Conservation (phyloP, 331 rosid species). For the Phaseolus coccineus region DNA sequence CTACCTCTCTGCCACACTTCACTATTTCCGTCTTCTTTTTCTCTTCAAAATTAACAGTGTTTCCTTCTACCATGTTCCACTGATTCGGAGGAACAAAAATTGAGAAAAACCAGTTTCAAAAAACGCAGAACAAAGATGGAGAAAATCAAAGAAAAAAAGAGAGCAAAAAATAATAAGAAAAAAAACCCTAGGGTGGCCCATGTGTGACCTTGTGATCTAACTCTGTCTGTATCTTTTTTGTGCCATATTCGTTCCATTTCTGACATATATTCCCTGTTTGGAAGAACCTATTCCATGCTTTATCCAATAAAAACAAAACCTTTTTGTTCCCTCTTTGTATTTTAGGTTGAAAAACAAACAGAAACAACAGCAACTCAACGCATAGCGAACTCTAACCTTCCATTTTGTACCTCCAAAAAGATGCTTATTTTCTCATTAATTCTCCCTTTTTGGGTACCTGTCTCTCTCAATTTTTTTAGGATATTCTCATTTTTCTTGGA, state of each 20-base stretch:
- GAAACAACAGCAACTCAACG: slow-evolving; percentile 22
- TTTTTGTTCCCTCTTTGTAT: slow-evolving; percentile 28
- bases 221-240: slow-evolving; percentile 40
- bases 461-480: neutral
- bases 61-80: neutral
- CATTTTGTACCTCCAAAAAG: slow-evolving; percentile 45
- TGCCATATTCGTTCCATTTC: slow-evolving; percentile 48
- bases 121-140: neutral
- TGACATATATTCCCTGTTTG: slow-evolving; percentile 40
- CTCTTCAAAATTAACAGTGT: neutral
- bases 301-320: neutral
- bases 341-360: neutral
- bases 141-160: neutral
- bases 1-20: slow-evolving; percentile 18
- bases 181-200: neutral
- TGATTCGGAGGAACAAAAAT: neutral
- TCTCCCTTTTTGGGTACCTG: neutral
- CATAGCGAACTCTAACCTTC: slow-evolving; percentile 49
- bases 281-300: slow-evolving; percentile 26
- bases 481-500: neutral
- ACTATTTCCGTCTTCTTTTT: neutral
- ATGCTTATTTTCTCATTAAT: slow-evolving; percentile 20
- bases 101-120: slow-evolving; percentile 11
- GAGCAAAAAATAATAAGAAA: neutral
- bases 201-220: slow-evolving; percentile 53